Evolutionary conservation across 73 alveolate genomes (phyloP).

Genomic region (Tetrahymena elliotti): DNA sequence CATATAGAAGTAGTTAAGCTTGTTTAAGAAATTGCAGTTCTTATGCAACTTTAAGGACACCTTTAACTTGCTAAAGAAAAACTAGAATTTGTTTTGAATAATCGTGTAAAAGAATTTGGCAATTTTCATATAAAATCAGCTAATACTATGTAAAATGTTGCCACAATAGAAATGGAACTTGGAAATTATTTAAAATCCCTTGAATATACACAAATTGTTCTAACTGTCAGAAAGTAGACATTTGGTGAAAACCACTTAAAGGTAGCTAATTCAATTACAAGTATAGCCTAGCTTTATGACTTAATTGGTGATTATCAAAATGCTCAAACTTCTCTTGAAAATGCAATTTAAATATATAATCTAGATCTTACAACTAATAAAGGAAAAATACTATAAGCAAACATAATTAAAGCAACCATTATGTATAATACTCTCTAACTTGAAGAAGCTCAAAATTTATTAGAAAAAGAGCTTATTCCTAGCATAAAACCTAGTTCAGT

Average conservation of each 20-base stretch:
- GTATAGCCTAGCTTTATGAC: not conserved
- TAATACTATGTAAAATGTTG: not conserved
- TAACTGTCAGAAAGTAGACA: not conserved
- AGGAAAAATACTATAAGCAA: not conserved
- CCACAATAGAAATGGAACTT: not conserved
- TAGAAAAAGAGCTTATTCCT: not conserved
- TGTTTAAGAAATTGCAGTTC: not conserved
- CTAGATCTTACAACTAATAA: not conserved
- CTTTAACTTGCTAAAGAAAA: not conserved
- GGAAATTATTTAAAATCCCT: not conserved
- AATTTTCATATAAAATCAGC: not conserved
- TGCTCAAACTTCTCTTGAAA: not conserved
- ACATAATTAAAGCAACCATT: not conserved
- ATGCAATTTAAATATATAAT: not conserved
- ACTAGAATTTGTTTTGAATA: not conserved
- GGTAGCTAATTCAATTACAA: not conserved
- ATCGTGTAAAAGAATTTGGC: not conserved
- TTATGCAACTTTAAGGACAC: not conserved
- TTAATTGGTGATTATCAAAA: not conserved
- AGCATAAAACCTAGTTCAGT: not conserved
- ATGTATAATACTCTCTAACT: not conserved
- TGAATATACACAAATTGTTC: not conserved
- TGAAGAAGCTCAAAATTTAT: not conserved
- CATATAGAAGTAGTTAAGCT: not conserved
- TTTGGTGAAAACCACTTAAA: not conserved